Evolutionary conservation across 179 eudicot species (phyloP).

Genomic region (Beta macrorhiza): DNA sequence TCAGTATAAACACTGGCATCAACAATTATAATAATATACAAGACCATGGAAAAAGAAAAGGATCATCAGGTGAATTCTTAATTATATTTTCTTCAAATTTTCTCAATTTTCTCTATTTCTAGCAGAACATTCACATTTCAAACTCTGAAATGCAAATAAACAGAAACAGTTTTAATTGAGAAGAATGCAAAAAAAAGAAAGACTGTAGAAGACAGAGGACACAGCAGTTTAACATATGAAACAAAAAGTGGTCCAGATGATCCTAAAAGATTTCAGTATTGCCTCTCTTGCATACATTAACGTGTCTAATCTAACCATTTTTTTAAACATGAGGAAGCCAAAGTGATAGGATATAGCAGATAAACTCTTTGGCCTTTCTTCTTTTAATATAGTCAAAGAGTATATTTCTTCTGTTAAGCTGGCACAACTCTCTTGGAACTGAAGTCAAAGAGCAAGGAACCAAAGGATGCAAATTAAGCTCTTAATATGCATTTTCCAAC

Average conservation of each 20-base stretch:
- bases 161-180: not conserved
- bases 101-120: not conserved
- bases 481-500: too few species aligned
- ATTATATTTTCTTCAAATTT: not conserved
- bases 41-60: not conserved
- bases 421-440: too few species aligned
- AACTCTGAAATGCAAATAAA: not conserved
- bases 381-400: too few species aligned
- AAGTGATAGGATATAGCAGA: too few species aligned
- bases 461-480: too few species aligned
- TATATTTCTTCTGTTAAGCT: too few species aligned
- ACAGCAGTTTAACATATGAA: not conserved
- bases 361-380: too few species aligned
- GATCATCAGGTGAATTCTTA: not conserved
- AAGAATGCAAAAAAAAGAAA: not conserved
- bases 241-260: not conserved
- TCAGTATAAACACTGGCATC: not conserved
- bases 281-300: not conserved
- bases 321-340: not conserved
- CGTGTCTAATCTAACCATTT: not conserved
- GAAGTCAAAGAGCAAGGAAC: too few species aligned
- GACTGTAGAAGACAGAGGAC: not conserved
- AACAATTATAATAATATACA: not conserved
- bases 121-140: not conserved
- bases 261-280: not conserved